These are phyloP conservation scores for Camelina neglecta DNA, from an alignment of 345 rosid species.

Conservation along the genomic window DNA sequence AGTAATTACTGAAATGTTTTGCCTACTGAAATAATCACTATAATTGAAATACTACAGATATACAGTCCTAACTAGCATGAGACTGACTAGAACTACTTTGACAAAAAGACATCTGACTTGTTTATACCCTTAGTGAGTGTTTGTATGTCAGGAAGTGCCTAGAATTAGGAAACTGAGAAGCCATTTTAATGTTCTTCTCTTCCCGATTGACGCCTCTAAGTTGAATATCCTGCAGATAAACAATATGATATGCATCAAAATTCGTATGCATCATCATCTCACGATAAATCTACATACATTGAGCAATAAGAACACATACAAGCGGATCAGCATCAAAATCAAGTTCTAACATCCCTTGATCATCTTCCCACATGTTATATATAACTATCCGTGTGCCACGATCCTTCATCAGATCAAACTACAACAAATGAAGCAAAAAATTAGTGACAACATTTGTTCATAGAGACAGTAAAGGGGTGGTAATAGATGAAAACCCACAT, in stretches of 20 bases:
- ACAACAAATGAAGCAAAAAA: slow-evolving; percentile 35
- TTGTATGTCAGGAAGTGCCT: slow-evolving; percentile 82
- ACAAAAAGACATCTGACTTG: slow-evolving; percentile 1
- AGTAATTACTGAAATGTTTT: too few relatives aligned
- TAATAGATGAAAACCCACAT: background rate
- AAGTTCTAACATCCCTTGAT: slow-evolving; percentile 79
- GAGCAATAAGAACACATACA: slow-evolving; percentile 51
- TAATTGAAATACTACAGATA: background rate
- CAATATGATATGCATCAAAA: background rate
- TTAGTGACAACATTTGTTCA: slow-evolving; percentile 6
- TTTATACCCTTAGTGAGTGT: slow-evolving; percentile 86
- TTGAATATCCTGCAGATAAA: slow-evolving; percentile 81
- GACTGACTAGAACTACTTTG: slow-evolving; percentile 1
- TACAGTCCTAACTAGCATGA: slow-evolving; percentile 15
- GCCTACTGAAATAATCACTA: too few relatives aligned
- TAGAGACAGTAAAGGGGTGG: background rate
- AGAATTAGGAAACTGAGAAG: slow-evolving; percentile 73
- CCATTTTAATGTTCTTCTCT: slow-evolving; percentile 92
- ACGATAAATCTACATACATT: background rate
- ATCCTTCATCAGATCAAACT: slow-evolving; percentile 77
- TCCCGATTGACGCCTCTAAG: slow-evolving; percentile 96
- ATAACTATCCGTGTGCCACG: slow-evolving; percentile 84
- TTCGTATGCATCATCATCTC: background rate
- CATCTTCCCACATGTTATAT: slow-evolving; percentile 97
- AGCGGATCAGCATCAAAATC: slow-evolving; percentile 77